Evolutionary conservation across 495 filamentous ascomycete species (phyloP).

Genomic region (Penicillium coprophilum): DNA sequence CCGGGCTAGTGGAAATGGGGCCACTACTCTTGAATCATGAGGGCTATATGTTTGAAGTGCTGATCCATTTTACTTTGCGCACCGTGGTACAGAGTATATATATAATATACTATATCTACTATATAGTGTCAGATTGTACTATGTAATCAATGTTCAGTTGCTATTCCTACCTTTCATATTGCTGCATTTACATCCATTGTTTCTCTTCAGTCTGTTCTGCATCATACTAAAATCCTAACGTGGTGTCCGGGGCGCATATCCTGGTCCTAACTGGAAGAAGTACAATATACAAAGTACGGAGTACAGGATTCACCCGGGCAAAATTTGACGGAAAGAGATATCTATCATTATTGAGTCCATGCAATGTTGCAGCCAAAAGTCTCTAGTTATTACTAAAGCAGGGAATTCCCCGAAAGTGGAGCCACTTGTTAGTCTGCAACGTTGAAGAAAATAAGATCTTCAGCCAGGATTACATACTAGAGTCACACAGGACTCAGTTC

Average conservation of each 20-base stretch:
- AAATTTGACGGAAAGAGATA: not conserved
- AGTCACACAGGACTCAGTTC: not conserved
- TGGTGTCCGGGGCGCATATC: conserved; percentile 5
- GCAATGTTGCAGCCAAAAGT: not conserved
- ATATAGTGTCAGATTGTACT: not conserved
- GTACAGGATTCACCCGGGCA: conserved; percentile 1
- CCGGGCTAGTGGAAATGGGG: conserved; percentile 3
- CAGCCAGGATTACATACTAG: not conserved
- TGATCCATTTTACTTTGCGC: not conserved
- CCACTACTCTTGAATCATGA: conserved; percentile 21
- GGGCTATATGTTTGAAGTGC: not conserved
- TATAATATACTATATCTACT: no score
- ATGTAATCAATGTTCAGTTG: not conserved
- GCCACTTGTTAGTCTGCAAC: not conserved
- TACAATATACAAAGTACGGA: no score
- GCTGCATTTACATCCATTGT: conserved; percentile 16
- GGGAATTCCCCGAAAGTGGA: conserved; percentile 19
- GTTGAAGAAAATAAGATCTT: not conserved
- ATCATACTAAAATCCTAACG: conserved; percentile 1
- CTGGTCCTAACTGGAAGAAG: not conserved
- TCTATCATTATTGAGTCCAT: conserved; percentile 4
- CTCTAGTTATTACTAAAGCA: conserved; percentile 6
- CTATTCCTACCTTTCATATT: not conserved
- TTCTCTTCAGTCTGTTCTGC: conserved; percentile 14
- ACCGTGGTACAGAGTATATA: no score